A percentile compares a stretch with the other conserved stretches of the same genome.
These are phyloP conservation scores for Colletotrichum gigasporum DNA, from an alignment of 2,329 filamentous ascomycete genomes.

Conservation along the genomic window DNA sequence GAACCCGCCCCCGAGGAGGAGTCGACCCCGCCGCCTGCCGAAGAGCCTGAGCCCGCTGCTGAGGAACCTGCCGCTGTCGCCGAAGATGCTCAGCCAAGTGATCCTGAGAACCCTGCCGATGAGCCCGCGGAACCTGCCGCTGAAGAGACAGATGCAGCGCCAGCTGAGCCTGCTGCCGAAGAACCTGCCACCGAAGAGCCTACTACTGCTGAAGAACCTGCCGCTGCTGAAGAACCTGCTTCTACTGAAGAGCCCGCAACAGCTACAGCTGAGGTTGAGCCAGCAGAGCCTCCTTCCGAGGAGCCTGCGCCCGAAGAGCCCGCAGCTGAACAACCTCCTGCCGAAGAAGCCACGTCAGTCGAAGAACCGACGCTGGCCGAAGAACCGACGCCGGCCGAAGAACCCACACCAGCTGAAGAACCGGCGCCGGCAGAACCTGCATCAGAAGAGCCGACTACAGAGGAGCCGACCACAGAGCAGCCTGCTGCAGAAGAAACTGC, in stretches of 20 bases:
- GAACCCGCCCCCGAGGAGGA: background rate
- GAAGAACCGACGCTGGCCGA: too few species aligned
- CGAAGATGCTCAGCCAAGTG: background rate
- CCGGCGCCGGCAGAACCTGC: too few species aligned
- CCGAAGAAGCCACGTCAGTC: background rate
- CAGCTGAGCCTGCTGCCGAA: background rate
- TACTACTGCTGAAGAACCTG: conserved; percentile 8
- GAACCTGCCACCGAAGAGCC: background rate
- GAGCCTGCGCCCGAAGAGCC: background rate
- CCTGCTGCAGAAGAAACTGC: background rate
- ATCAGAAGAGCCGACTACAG: too few species aligned
- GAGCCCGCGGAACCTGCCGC: background rate
- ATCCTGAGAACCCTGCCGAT: background rate
- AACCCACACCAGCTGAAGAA: conserved; percentile 16
- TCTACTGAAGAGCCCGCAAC: conserved; percentile 20
- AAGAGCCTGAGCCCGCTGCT: conserved; percentile 3
- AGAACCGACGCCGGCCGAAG: background rate
- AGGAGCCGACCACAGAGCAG: too few species aligned
- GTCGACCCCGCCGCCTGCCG: background rate
- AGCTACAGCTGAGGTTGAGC: background rate
- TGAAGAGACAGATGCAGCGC: background rate
- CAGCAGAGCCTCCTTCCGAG: background rate
- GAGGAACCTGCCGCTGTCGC: conserved; percentile 17
- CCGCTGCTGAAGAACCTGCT: conserved; percentile 28
- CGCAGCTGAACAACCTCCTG: too few species aligned